phyloP scores from a whole-genome alignment of 1,139 yeast genomes.

The Suhomyces chickasaworum region DNA sequence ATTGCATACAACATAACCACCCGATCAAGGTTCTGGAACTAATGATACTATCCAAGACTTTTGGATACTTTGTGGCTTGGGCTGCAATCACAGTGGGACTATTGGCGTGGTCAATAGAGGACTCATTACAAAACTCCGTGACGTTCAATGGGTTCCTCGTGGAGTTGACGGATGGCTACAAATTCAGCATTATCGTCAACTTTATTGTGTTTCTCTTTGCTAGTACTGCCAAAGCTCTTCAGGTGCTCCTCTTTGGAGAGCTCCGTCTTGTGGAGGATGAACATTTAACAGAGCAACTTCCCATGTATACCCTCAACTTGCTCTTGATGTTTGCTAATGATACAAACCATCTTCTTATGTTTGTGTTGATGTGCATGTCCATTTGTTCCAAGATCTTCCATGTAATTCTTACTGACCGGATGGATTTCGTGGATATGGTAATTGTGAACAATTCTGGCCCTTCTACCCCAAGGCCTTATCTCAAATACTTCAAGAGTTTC shows the following conservation, averaged over 20 bases:
- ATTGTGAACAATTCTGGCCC: constrained; percentile 34
- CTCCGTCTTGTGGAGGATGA: constrained; percentile 76
- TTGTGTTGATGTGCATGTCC: constrained; percentile 44
- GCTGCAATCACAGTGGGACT: constrained; percentile 26
- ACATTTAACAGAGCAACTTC: constrained; percentile 47
- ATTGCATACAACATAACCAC: not conserved
- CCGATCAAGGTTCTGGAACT: not conserved
- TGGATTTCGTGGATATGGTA: constrained; percentile 53
- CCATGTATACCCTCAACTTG: constrained; percentile 58
- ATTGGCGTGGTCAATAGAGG: constrained; percentile 31
- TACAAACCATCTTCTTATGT: constrained; percentile 53
- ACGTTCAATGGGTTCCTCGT: constrained; percentile 33
- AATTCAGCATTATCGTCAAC: constrained; percentile 36
- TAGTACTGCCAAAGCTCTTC: constrained; percentile 40
- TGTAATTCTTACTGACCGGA: constrained; percentile 66
- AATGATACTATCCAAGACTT: constrained; percentile 7
- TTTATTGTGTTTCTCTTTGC: constrained; percentile 38
- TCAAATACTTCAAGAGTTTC: constrained; percentile 20
- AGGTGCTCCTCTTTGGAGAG: constrained; percentile 66
- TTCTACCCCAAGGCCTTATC: constrained; percentile 32
- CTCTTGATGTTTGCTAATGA: constrained; percentile 66
- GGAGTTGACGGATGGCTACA: constrained; percentile 39
- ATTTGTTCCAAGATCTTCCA: constrained; percentile 70
- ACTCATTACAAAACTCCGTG: constrained; percentile 29
- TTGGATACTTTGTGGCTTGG: constrained; percentile 30